phyloP scores from a whole-genome alignment of 2,329 filamentous ascomycete genomes.

The Colletotrichum destructivum region DNA sequence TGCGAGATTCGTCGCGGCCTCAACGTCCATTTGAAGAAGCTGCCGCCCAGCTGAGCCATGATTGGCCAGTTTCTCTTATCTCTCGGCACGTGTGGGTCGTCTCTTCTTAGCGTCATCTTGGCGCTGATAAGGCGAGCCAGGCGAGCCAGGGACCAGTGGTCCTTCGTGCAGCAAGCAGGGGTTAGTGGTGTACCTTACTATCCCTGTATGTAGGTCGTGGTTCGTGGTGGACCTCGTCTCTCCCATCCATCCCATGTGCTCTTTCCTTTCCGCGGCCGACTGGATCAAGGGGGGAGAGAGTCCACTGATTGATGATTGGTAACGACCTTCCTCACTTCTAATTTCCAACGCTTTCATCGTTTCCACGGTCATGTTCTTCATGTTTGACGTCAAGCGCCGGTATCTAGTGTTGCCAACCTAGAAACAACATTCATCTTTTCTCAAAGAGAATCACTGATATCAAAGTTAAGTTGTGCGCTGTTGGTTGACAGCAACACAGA shows the following conservation, averaged over 20 bases:
- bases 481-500: no score
- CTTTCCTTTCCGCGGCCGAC: constrained; percentile 6
- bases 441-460: no score
- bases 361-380: not conserved
- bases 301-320: no score
- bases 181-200: not conserved
- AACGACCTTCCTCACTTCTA: not conserved
- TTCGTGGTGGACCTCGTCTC: no score
- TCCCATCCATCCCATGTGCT: constrained; percentile 2
- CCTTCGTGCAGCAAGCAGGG: constrained; percentile 19
- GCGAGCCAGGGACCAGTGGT: constrained; percentile 23
- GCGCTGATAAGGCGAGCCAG: constrained; percentile 40
- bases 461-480: no score
- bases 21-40: constrained; percentile 33
- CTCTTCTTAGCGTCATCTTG: constrained; percentile 25
- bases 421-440: no score
- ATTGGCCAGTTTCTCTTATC: constrained; percentile 41
- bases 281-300: not conserved
- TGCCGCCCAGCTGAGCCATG: not conserved
- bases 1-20: constrained; percentile 18
- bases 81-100: constrained; percentile 28
- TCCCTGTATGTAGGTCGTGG: no score
- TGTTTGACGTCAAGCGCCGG: no score
- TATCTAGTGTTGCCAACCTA: no score
- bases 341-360: no score